Evolutionary conservation across 73 alveolate species (phyloP), one percentile per base, ranked within the genome.

Genomic region (Tetrahymena elliotti): DNA sequence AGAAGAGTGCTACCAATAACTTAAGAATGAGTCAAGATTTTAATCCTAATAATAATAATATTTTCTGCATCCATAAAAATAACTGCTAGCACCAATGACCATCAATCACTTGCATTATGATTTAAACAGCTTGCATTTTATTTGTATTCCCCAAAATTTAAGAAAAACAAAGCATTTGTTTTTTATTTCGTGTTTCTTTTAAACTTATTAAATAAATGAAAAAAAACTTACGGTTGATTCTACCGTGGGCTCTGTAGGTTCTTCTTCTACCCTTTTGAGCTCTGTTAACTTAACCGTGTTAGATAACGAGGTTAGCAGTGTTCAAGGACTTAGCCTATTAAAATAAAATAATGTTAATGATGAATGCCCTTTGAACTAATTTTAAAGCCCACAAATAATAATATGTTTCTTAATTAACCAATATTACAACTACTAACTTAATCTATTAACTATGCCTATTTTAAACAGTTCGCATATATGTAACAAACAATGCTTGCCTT

Each of bases 191-290:
- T 47, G 82, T 47, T 68, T 68, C 84, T 68, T 68, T n/a, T 27
- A 31, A 68, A 31, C 22, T 68, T 27, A 68, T 68, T 27, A 6
- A 68, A 68, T 24, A 36, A 24, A 38, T 84, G 52, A 84, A 84
- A 11, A n/a, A 41, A 47, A 41, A 33, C 83, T 15, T 94, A 94
- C 96, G 99, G 94, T 97, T 97, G 95, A 98, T 98, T 95, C 99
- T 97, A 95, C 99, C 99, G 96, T 98, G 99, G 92, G 99, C 99
- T 96, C 99, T 98, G 98, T 98, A 98, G 88, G 99, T 98, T 97
- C 99, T 97, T 97, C 99, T 98, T 98, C 99, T 98, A 33, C 99
- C 99, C 95, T 98, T 95, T 83, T 96, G 97, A 31, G 99, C 99
- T 96, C 99, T 97, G 97, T 98, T 97, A 93, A 98, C 99, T 54